Evolutionary conservation across 345 rosid genomes (phyloP).

Genomic region (Camelina hispida): DNA sequence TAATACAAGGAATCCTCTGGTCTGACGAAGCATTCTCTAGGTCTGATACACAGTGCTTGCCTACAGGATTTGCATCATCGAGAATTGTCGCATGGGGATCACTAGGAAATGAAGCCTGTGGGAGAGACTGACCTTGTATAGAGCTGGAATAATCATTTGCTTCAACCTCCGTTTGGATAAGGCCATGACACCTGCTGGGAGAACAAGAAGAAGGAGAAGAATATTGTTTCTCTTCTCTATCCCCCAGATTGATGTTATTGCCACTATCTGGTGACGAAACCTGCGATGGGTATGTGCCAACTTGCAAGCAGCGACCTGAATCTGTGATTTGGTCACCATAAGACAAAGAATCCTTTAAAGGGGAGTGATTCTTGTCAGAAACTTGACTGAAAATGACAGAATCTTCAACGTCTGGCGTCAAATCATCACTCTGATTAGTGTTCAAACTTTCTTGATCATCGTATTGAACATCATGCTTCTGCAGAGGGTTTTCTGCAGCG

Average conservation of each 20-base stretch:
- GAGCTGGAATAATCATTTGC: constrained; percentile 38
- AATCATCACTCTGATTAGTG: constrained; percentile 47
- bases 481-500: constrained; percentile 39
- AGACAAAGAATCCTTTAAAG: constrained; percentile 29
- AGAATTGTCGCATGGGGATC: constrained; percentile 44
- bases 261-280: constrained; percentile 43
- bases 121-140: constrained; percentile 38
- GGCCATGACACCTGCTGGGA: constrained; percentile 28
- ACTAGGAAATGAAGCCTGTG: constrained; percentile 43
- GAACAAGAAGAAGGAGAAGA: constrained; percentile 44
- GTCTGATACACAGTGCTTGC: constrained; percentile 46
- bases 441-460: constrained; percentile 44
- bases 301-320: constrained; percentile 40
- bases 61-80: constrained; percentile 46
- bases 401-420: constrained; percentile 38
- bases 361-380: constrained; percentile 22
- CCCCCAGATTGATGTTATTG: constrained; percentile 23
- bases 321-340: constrained; percentile 36
- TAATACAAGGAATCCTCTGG: constrained; percentile 49
- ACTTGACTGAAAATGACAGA: constrained; percentile 44
- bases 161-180: constrained; percentile 18
- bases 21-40: constrained; percentile 53
- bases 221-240: constrained; percentile 32
- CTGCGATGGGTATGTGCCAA: constrained; percentile 49
- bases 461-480: constrained; percentile 41